These are phyloP conservation scores for Euphorbia corollata DNA, from an alignment of 441 rosid genomes.

Conservation along the genomic window DNA sequence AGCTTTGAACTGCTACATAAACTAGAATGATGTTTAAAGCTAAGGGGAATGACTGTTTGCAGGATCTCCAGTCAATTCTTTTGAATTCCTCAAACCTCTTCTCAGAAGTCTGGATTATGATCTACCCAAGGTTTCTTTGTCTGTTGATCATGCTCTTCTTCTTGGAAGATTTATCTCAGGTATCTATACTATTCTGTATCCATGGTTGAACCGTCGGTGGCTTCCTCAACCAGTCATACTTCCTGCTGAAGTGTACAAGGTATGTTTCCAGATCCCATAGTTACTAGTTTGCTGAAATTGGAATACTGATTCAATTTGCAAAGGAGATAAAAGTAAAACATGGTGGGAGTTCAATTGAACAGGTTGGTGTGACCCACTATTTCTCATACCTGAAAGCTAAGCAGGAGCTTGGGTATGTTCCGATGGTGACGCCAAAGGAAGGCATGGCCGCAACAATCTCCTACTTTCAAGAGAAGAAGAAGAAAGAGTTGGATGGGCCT, in stretches of 20 bases:
- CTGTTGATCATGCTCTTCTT: conserved; percentile 50
- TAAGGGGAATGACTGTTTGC: conserved; percentile 12
- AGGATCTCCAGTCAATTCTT: conserved; percentile 82
- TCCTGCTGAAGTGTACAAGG: conserved; percentile 95
- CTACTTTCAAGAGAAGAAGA: conserved; percentile 68
- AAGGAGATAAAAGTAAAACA: background rate
- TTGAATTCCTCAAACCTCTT: conserved; percentile 68
- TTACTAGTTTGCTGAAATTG: background rate
- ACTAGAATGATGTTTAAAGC: conserved; percentile 3
- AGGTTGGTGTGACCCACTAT: conserved; percentile 90
- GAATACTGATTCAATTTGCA: too few relatives aligned
- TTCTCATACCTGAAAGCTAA: conserved; percentile 85
- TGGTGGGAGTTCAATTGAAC: conserved; percentile 18
- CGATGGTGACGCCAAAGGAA: conserved; percentile 65
- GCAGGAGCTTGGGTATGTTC: conserved; percentile 83
- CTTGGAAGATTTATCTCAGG: conserved; percentile 52
- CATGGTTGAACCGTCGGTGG: conserved; percentile 77
- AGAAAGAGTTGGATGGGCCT: conserved; percentile 71
- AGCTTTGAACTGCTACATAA: background rate
- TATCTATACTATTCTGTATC: conserved; percentile 57
- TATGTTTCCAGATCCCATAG: conserved; percentile 19
- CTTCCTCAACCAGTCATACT: conserved; percentile 78
- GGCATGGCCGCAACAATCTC: conserved; percentile 87
- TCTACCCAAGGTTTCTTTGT: conserved; percentile 47
- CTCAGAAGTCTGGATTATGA: conserved; percentile 64